phyloP scores from a whole-genome alignment of 495 filamentous ascomycete species.

The Neurospora sp. region DNA sequence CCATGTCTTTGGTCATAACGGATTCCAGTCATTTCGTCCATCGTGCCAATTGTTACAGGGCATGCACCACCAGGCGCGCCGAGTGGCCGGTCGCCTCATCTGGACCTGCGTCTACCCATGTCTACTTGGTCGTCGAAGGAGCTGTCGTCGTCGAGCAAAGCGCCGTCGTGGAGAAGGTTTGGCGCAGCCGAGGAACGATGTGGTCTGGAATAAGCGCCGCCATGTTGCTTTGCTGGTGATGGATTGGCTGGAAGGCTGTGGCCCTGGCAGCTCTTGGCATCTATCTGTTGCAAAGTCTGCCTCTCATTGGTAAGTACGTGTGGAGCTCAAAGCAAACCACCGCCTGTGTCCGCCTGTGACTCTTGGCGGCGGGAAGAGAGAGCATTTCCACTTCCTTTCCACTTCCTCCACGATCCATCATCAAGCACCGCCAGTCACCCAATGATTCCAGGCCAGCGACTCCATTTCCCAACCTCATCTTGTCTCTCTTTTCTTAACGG shows the following conservation, averaged over 20 bases:
- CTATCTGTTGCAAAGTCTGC: background rate
- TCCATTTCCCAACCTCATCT: background rate
- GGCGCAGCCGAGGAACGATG: constrained; percentile 4
- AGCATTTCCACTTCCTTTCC: background rate
- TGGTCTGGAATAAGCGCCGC: constrained; percentile 27
- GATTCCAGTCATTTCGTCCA: background rate
- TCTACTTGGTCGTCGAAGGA: constrained; percentile 5
- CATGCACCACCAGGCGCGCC: background rate
- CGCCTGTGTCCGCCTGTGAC: background rate
- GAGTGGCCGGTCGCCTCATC: background rate
- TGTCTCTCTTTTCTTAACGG: background rate
- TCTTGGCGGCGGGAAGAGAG: background rate
- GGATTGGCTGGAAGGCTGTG: constrained; percentile 13
- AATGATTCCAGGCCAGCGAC: background rate
- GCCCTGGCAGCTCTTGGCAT: background rate
- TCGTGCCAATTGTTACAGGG: background rate
- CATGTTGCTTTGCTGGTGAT: constrained; percentile 5
- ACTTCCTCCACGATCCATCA: background rate
- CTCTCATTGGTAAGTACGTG: background rate
- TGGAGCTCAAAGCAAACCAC: background rate
- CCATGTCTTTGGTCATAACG: background rate
- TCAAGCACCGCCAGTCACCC: background rate
- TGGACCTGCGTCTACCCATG: constrained; percentile 3
- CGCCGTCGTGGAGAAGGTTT: constrained; percentile 17
- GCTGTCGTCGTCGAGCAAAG: constrained; percentile 11